Percentiles rank a stretch among this genome's conserved stretches.
Conservation (phyloP, 2,329 filamentous ascomycete genomes). For the Ceratocystis cacaofunesta region DNA sequence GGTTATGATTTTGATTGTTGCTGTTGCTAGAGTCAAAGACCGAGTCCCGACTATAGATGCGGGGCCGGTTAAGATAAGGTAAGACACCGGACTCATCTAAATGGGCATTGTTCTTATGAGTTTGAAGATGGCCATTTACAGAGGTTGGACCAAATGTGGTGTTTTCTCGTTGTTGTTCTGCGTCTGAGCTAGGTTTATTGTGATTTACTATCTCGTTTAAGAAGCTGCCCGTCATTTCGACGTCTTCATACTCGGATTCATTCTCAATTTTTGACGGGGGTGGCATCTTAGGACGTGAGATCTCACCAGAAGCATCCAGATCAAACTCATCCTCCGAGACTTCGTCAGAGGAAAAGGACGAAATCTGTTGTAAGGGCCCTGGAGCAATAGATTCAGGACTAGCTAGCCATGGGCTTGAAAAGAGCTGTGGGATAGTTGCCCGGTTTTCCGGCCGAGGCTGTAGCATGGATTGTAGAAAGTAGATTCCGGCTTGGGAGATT, state of each 20-base stretch:
- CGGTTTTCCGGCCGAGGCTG: slow-evolving; percentile 64
- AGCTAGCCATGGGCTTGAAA: slow-evolving; percentile 59
- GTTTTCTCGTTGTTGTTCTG: background rate
- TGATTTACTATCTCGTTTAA: slow-evolving; percentile 10
- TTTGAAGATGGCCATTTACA: background rate
- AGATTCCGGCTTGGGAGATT: slow-evolving; percentile 52
- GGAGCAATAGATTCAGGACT: slow-evolving; percentile 22
- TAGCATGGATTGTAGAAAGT: slow-evolving; percentile 67
- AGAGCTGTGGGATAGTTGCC: slow-evolving; percentile 56
- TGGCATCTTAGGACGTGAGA: slow-evolving; percentile 4
- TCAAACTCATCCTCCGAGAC: slow-evolving; percentile 40
- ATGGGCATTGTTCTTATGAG: background rate
- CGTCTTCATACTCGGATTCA: slow-evolving; percentile 11
- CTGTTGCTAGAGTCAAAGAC: slow-evolving; percentile 24
- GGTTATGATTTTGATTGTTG: slow-evolving; percentile 16
- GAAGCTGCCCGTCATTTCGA: slow-evolving; percentile 16
- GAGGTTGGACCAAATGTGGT: background rate
- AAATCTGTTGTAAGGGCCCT: slow-evolving; percentile 16
- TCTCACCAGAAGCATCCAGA: slow-evolving; percentile 2
- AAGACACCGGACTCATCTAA: slow-evolving; percentile 13
- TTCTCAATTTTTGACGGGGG: background rate
- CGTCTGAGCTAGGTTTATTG: background rate
- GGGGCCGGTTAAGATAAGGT: background rate
- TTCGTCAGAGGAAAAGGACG: slow-evolving; percentile 42
- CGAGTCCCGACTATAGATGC: slow-evolving; percentile 32